These are phyloP conservation scores for Alternaria angustiovoidea DNA, from an alignment of 2,329 filamentous ascomycete species.

Conservation along the genomic window DNA sequence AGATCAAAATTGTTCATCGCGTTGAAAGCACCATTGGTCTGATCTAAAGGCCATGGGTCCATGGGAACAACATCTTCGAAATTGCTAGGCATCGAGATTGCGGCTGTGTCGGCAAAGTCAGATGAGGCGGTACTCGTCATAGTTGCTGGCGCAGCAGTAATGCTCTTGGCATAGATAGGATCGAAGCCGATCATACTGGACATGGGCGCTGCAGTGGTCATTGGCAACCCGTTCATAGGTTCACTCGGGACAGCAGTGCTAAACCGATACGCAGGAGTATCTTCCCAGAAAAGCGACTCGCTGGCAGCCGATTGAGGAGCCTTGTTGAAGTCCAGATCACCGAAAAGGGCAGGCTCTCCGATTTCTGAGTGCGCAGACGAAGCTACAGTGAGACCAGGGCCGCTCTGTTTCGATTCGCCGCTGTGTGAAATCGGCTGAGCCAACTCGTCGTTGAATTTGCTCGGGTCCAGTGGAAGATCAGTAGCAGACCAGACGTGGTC, in stretches of 20 bases:
- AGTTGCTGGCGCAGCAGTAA: constrained; percentile 30
- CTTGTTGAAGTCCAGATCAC: constrained; percentile 47
- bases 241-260: constrained; percentile 36
- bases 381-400: constrained; percentile 50
- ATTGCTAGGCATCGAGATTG: constrained; percentile 44
- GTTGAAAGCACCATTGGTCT: constrained; percentile 35
- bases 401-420: constrained; percentile 52
- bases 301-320: constrained; percentile 40
- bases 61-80: constrained; percentile 40
- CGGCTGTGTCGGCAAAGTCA: constrained; percentile 39
- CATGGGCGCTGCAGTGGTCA: constrained; percentile 30
- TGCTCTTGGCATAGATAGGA: constrained; percentile 40
- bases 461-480: constrained; percentile 52
- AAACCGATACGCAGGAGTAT: constrained; percentile 46
- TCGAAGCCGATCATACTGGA: constrained; percentile 38
- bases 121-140: constrained; percentile 32
- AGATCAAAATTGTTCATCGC: constrained; percentile 36
- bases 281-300: constrained; percentile 50
- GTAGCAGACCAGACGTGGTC: constrained; percentile 51
- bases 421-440: constrained; percentile 52
- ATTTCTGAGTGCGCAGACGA: constrained; percentile 54
- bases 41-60: constrained; percentile 44
- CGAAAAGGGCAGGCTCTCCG: constrained; percentile 45
- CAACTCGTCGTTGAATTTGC: constrained; percentile 45
- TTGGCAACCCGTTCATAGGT: constrained; percentile 31